Percentiles rank a stretch among this genome's conserved stretches.
These are phyloP conservation scores for Tolypocladium cylindrosporum DNA, from an alignment of 2,329 filamentous ascomycete species.

Conservation along the genomic window DNA sequence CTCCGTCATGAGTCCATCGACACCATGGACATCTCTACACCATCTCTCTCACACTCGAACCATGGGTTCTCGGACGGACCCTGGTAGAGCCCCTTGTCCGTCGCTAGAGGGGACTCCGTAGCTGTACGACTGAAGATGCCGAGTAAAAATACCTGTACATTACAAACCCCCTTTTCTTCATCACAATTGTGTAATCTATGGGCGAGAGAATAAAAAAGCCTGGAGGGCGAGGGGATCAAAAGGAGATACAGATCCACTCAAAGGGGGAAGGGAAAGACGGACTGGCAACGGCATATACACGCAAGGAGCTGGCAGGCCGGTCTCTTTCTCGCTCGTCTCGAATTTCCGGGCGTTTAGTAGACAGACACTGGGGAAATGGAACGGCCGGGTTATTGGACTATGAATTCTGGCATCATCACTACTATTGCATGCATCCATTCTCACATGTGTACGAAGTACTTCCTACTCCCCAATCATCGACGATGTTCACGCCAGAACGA, in stretches of 20 bases:
- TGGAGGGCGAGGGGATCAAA: not conserved
- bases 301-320: not conserved
- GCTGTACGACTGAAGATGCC: not conserved
- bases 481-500: not conserved
- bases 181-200: not conserved
- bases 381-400: not conserved
- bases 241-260: not conserved
- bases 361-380: not conserved
- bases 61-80: not conserved
- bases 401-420: not conserved
- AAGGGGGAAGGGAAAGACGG: not conserved
- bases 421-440: not conserved
- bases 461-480: not conserved
- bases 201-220: not conserved
- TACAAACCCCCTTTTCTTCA: not conserved
- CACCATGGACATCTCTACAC: not conserved
- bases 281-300: not conserved
- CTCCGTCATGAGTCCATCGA: constrained; percentile 21
- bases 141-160: not conserved
- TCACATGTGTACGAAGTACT: not conserved
- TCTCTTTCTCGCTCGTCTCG: not conserved
- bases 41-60: not conserved
- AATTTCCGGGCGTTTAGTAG: not conserved
- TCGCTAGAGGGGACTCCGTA: not conserved
- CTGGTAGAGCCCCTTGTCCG: not conserved